Evolutionary conservation across 352 stramenopile species (phyloP), one percentile per base, ranked within the genome.

Genomic region (Globisporangium iwayamae): DNA sequence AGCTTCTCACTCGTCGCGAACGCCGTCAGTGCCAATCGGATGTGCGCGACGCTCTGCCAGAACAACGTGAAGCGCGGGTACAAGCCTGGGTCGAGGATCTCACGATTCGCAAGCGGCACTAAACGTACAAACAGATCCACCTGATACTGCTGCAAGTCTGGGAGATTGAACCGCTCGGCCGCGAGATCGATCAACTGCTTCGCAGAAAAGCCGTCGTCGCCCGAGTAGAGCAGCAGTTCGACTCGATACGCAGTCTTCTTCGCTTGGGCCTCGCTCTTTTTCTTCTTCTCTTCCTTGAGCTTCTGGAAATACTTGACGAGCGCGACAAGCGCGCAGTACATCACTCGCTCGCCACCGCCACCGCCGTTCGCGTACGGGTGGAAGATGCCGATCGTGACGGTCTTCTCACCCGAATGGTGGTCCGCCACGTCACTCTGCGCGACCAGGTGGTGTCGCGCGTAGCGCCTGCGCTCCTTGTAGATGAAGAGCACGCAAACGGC

Each of bases 281-380:
- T 25, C 25, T 56, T 55, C 13, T 16, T 45, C 3, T 20, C 18
- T 57, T 61, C 9, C 68, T 69, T 48, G 61, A 56, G 48, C 18
- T 71, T 52, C 41, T 70, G 63, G 30, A 87, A 89, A 65, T 69
- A 68, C 54, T 68, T 63, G 20, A 79, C 70, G 25, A 99, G 77
- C 57, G 88, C 87, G 63, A 96, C 67, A 48, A 99, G 79, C 13
- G 91, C 91, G 65, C 96, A 97, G 91, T 98, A 99, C 32, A 99
- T 83, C 20, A 99, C 98, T 56, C 98, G 93, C 74, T 99, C 98
- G 39, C 98, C 98, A 45, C 97, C 98, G 25, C 98, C 98, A 38
- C 97, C 97, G 39, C 85, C 87, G 60, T 98, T 94, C 43, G 94
- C 96, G 73, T 98, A 96, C 38, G 94, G 96, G 72, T 98, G 96